phyloP scores from a whole-genome alignment of 129 eudicot species.

The Smallanthus sonchifolius region DNA sequence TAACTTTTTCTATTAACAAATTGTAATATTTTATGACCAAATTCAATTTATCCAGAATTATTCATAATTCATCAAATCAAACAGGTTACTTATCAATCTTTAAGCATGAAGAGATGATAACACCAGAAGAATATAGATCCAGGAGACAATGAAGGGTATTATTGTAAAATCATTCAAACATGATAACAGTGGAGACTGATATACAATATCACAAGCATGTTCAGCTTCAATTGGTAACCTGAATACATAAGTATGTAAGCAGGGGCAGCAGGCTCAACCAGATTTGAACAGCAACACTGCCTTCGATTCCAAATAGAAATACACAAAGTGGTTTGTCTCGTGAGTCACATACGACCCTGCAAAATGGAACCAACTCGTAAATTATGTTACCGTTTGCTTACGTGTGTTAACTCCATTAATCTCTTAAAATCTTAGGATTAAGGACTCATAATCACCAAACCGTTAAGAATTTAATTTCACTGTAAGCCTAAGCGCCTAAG shows the following conservation, averaged over 20 bases:
- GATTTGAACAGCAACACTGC: slow-evolving; percentile 91
- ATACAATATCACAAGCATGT: slow-evolving; percentile 37
- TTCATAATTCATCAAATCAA: too few relatives aligned
- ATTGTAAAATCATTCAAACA: slow-evolving; percentile 13
- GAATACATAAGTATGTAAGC: slow-evolving; percentile 28
- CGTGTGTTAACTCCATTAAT: not conserved
- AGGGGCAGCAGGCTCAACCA: slow-evolving; percentile 49
- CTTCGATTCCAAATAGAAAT: slow-evolving; percentile 88
- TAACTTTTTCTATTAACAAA: too few relatives aligned
- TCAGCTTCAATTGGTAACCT: slow-evolving; percentile 10
- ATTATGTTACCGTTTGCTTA: not conserved
- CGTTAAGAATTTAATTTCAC: not conserved
- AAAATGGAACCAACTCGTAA: not conserved
- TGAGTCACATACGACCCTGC: slow-evolving; percentile 93
- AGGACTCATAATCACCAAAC: not conserved
- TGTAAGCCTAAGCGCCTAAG: too few relatives aligned
- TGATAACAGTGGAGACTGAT: not conserved
- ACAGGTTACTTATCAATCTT: too few relatives aligned
- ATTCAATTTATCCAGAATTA: too few relatives aligned
- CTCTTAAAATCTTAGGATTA: not conserved
- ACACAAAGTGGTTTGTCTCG: slow-evolving; percentile 91
- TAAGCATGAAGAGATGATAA: not conserved
- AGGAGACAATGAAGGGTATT: not conserved
- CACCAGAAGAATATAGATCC: not conserved
- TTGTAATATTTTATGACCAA: too few relatives aligned